Conservation (phyloP, 202 grass and related monocot species). For the Hordeum pubiflorum region DNA sequence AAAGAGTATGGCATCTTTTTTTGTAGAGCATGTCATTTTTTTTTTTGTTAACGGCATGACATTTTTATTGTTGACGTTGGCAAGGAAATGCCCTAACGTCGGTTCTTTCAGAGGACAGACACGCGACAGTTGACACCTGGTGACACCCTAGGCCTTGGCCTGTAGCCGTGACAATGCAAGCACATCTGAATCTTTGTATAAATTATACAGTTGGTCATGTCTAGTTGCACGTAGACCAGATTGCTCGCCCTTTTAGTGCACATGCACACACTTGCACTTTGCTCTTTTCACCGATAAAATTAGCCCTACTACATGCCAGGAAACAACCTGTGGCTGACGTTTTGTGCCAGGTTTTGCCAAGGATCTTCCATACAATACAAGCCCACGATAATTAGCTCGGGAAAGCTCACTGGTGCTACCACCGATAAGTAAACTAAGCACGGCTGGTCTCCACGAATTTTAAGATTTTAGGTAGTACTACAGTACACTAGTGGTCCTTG, state of each 20-base stretch:
- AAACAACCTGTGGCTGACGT: slow-evolving; percentile 15
- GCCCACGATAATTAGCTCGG: neutral
- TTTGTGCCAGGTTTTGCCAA: neutral
- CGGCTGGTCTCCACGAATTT: neutral
- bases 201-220: neutral
- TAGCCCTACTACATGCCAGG: neutral
- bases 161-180: neutral
- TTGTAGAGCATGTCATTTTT: too few species aligned
- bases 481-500: too few species aligned
- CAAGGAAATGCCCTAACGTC: too few species aligned
- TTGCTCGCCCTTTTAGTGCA: slow-evolving; percentile 21
- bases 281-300: neutral
- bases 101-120: neutral
- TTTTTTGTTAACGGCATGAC: too few species aligned
- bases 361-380: slow-evolving; percentile 23
- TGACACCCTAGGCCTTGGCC: neutral
- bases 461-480: neutral
- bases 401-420: neutral
- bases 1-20: too few species aligned
- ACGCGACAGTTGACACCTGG: neutral
- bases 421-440: neutral
- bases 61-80: too few species aligned
- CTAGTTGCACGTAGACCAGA: slow-evolving; percentile 25
- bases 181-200: neutral
- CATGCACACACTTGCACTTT: slow-evolving; percentile 19